Conservation (phyloP, 176 grass and related monocot species). For the Cymbopogon citratus region DNA sequence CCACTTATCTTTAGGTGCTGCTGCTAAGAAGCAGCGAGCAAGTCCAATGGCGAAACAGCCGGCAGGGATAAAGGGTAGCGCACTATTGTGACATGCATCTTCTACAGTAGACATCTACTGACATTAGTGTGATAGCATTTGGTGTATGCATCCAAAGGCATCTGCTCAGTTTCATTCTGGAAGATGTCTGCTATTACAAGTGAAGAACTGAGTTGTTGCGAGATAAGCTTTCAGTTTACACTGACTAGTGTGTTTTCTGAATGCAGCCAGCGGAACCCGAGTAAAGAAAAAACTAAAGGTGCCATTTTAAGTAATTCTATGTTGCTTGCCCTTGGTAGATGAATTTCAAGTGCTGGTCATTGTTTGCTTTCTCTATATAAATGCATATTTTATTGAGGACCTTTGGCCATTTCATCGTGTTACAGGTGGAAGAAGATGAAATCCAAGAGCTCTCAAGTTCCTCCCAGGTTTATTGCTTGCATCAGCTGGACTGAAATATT, state of each 20-base stretch:
- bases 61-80: conserved; percentile 57
- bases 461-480: conserved; percentile 37
- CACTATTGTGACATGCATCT: conserved; percentile 13
- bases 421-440: conserved; percentile 49
- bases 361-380: background rate
- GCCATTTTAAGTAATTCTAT: conserved; percentile 14
- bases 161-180: background rate
- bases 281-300: conserved; percentile 50
- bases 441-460: conserved; percentile 48
- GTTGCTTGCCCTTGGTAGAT: background rate
- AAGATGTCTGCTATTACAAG: background rate
- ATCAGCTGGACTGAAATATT: background rate
- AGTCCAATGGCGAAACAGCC: conserved; percentile 31
- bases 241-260: conserved; percentile 19
- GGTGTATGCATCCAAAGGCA: background rate
- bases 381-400: background rate
- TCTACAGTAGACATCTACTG: background rate
- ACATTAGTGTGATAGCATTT: background rate
- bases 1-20: conserved; percentile 35
- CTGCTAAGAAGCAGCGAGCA: conserved; percentile 40
- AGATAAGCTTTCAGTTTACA: conserved; percentile 1
- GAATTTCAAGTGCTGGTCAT: background rate
- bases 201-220: background rate
- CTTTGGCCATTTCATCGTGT: background rate
- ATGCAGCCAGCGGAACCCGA: conserved; percentile 38